These are phyloP conservation scores for Fraxinus latifolia DNA, from an alignment of 305 asterid genomes.

Conservation along the genomic window DNA sequence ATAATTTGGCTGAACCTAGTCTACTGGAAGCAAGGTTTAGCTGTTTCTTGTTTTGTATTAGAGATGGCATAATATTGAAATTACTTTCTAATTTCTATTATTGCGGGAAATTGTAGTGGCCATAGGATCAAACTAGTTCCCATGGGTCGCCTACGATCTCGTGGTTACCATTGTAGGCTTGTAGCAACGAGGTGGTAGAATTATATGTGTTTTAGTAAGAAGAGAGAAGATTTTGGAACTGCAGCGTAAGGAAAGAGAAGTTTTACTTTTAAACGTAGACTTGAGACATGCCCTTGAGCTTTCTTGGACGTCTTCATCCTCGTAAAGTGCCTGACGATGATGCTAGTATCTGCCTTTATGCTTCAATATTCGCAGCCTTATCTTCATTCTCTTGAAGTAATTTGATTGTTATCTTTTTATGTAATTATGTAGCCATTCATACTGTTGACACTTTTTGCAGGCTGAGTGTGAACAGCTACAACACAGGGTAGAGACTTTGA, in stretches of 20 bases:
- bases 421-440: neutral
- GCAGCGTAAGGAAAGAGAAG: neutral
- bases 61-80: neutral
- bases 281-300: neutral
- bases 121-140: neutral
- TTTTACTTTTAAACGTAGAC: neutral
- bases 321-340: neutral
- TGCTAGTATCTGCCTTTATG: neutral
- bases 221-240: neutral
- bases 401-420: neutral
- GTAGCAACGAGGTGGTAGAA: neutral
- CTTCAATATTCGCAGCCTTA: neutral
- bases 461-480: slow-evolving; percentile 97
- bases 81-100: neutral
- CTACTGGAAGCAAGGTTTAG: neutral
- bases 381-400: neutral
- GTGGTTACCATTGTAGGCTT: neutral
- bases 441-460: slow-evolving; percentile 33
- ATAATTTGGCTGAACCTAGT: neutral
- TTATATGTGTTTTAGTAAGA: neutral
- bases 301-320: neutral
- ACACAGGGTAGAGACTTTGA: slow-evolving; percentile 68
- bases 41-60: neutral
- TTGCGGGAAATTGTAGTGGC: neutral
- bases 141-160: neutral